A percentile compares a stretch with the other conserved stretches of the same genome.
phyloP scores from a whole-genome alignment of 306 rosid species.

The Comarum palustre region DNA sequence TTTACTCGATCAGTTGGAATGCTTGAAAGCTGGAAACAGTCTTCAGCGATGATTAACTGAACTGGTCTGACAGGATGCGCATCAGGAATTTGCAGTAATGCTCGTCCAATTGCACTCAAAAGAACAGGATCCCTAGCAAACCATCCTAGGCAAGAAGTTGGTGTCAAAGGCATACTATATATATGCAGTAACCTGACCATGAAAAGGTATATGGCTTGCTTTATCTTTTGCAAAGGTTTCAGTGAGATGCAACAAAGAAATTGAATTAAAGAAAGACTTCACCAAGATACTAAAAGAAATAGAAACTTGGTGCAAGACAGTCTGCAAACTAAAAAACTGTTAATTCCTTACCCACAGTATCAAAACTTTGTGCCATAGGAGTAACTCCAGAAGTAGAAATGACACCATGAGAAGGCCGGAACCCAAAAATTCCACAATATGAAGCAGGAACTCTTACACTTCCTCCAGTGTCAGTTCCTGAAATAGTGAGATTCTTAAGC shows the following conservation, averaged over 20 bases:
- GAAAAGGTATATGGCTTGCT: neutral
- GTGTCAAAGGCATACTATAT: slow-evolving; percentile 8
- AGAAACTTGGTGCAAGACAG: neutral
- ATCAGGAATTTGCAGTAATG: slow-evolving; percentile 48
- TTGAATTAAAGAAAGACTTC: neutral
- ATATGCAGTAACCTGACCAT: neutral
- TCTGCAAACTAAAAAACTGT: neutral
- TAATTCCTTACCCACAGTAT: slow-evolving; percentile 68
- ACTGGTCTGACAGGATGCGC: slow-evolving; percentile 44
- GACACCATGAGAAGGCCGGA: slow-evolving; percentile 78
- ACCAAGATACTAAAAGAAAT: neutral
- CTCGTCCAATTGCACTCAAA: slow-evolving; percentile 62
- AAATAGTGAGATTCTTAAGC: neutral
- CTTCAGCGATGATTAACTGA: slow-evolving; percentile 64
- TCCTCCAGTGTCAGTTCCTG: slow-evolving; percentile 95
- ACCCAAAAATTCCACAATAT: slow-evolving; percentile 84
- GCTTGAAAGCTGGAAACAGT: slow-evolving; percentile 73
- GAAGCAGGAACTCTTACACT: slow-evolving; percentile 94
- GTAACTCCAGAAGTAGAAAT: slow-evolving; percentile 61
- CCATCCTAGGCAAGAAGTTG: slow-evolving; percentile 68
- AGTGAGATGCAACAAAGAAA: neutral
- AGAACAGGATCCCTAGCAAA: slow-evolving; percentile 72
- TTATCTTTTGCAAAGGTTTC: neutral
- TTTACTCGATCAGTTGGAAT: slow-evolving; percentile 45
- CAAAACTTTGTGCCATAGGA: slow-evolving; percentile 92